phyloP scores from a whole-genome alignment of 257 asterid genomes.

The Solanum sejunctum region DNA sequence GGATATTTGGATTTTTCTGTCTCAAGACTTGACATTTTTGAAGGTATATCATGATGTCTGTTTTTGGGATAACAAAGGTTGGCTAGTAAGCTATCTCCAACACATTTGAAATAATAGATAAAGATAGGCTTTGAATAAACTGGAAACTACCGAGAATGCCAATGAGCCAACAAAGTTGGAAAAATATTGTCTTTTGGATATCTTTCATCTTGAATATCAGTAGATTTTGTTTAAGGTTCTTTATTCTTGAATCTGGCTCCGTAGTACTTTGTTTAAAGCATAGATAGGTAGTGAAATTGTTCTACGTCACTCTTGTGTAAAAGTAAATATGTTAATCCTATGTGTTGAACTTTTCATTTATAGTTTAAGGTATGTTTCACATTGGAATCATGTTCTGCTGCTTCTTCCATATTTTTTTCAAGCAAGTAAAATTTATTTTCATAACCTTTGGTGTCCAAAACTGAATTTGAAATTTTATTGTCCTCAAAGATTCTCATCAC shows the following conservation, averaged over 20 bases:
- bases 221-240: background rate
- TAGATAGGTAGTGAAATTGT: background rate
- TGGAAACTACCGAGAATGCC: background rate
- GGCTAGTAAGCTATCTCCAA: background rate
- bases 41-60: background rate
- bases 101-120: background rate
- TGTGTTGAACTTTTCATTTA: no score
- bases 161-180: background rate
- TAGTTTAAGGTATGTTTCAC: no score
- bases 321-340: no score
- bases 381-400: no score
- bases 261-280: background rate
- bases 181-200: background rate
- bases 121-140: no score
- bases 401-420: no score
- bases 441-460: no score
- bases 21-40: background rate
- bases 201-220: background rate
- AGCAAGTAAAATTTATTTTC: no score
- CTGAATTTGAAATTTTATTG: no score
- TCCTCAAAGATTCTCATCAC: no score
- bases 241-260: background rate
- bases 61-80: background rate
- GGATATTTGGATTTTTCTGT: background rate
- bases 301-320: no score